Conservation (phyloP, 2,329 filamentous ascomycete genomes). For the Thelonectria blattea region DNA sequence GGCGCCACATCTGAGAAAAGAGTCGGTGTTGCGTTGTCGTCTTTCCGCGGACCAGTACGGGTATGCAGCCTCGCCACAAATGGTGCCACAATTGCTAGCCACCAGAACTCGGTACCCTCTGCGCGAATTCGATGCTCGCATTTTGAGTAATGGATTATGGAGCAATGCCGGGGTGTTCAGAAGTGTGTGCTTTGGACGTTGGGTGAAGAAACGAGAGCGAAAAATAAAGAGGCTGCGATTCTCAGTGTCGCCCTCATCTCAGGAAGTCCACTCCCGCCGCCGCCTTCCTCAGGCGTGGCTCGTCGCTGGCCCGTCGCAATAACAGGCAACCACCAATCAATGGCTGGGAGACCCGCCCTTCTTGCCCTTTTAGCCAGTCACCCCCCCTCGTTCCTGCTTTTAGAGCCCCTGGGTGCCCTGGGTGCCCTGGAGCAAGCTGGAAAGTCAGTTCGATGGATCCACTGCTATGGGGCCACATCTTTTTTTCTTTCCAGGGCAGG, state of each 20-base stretch:
- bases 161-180: conserved; percentile 11
- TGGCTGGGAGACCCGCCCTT: conserved; percentile 19
- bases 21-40: conserved; percentile 10
- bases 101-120: not conserved
- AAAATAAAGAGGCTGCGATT: conserved; percentile 30
- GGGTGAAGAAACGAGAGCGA: conserved; percentile 2
- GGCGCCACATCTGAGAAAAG: conserved; percentile 4
- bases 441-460: not conserved
- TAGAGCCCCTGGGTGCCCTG: conserved; percentile 6
- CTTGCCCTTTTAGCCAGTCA: conserved; percentile 33
- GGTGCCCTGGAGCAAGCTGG: not conserved
- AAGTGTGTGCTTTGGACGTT: too few species aligned
- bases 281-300: conserved; percentile 34
- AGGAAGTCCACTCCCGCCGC: conserved; percentile 19
- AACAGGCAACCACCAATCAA: conserved; percentile 32
- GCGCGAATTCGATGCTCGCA: not conserved
- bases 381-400: conserved; percentile 27
- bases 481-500: not conserved
- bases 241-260: conserved; percentile 38
- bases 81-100: not conserved
- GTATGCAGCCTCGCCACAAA: not conserved
- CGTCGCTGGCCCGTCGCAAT: conserved; percentile 36
- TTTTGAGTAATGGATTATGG: not conserved
- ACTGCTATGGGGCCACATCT: not conserved
- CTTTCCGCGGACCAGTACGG: not conserved